Percentiles rank a stretch among this genome's conserved stretches.
Conservation (phyloP, 2,329 filamentous ascomycete genomes). For the Epichloe coenophiala region DNA sequence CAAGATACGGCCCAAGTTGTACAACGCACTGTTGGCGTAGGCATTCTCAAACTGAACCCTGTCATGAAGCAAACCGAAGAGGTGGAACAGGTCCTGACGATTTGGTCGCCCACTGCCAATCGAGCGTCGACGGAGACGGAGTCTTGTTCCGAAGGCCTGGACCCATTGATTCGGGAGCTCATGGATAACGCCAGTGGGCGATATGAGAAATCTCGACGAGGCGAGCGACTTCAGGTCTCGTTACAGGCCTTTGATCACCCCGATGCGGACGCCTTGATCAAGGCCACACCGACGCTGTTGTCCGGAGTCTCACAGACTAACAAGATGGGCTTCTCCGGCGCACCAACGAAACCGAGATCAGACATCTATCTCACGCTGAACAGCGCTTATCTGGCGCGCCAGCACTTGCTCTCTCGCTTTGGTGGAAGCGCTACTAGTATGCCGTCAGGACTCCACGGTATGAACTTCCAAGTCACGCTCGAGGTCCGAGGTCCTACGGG, state of each 20-base stretch:
- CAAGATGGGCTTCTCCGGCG: constrained; percentile 88
- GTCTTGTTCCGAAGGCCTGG: constrained; percentile 53
- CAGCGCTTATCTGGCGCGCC: constrained; percentile 63
- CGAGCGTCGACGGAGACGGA: constrained; percentile 41
- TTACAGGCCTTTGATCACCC: constrained; percentile 64
- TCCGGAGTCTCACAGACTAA: constrained; percentile 68
- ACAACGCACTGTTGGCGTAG: constrained; percentile 58
- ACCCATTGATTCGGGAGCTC: constrained; percentile 59
- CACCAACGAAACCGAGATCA: constrained; percentile 73
- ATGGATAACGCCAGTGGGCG: constrained; percentile 58
- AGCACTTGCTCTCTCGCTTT: constrained; percentile 54
- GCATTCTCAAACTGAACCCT: constrained; percentile 61
- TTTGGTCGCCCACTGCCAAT: constrained; percentile 56
- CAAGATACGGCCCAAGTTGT: constrained; percentile 16
- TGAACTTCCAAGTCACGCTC: constrained; percentile 74
- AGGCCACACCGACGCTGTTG: constrained; percentile 74
- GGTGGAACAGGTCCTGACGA: constrained; percentile 58
- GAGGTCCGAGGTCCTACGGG: constrained; percentile 73
- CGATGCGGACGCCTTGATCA: constrained; percentile 70
- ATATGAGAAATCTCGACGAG: constrained; percentile 58
- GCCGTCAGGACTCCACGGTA: constrained; percentile 46
- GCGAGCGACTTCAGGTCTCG: constrained; percentile 68
- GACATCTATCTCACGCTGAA: constrained; percentile 89
- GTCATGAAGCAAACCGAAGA: constrained; percentile 61
- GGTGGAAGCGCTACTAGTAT: constrained; percentile 64